Conservation (phyloP, 2,329 filamentous ascomycete species). For the Nemania serpens region DNA sequence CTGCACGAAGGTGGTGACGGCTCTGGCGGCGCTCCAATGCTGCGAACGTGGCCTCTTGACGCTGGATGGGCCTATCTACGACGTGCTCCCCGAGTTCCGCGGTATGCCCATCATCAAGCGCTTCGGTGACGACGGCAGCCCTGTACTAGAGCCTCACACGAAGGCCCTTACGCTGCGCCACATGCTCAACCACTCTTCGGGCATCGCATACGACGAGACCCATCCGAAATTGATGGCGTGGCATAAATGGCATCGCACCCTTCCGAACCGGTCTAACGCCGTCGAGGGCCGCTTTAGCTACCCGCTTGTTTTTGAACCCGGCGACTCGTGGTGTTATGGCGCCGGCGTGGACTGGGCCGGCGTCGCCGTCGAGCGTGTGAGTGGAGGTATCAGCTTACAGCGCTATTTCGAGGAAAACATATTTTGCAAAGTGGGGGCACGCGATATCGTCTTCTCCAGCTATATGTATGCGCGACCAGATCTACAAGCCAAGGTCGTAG, state of each 20-base stretch:
- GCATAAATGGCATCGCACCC: slow-evolving; percentile 37
- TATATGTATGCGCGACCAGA: slow-evolving; percentile 26
- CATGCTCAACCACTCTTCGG: slow-evolving; percentile 30
- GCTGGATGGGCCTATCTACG: slow-evolving; percentile 47
- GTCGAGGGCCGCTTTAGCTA: slow-evolving; percentile 41
- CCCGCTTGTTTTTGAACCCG: slow-evolving; percentile 51
- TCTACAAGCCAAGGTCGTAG: slow-evolving; percentile 21
- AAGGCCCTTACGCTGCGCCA: slow-evolving; percentile 23
- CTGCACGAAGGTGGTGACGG: slow-evolving; percentile 45
- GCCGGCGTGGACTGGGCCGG: slow-evolving; percentile 50
- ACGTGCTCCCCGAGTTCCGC: slow-evolving; percentile 48
- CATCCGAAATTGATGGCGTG: slow-evolving; percentile 32
- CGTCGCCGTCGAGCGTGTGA: slow-evolving; percentile 29
- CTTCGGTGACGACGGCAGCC: slow-evolving; percentile 27
- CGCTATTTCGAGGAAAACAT: slow-evolving; percentile 30
- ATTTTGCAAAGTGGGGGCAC: slow-evolving; percentile 22
- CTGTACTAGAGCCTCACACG: slow-evolving; percentile 22
- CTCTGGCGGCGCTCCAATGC: slow-evolving; percentile 49
- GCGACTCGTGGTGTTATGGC: slow-evolving; percentile 49
- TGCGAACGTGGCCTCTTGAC: slow-evolving; percentile 49
- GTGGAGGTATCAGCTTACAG: slow-evolving; percentile 22
- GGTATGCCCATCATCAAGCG: slow-evolving; percentile 19
- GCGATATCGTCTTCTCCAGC: slow-evolving; percentile 29
- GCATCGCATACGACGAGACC: slow-evolving; percentile 43
- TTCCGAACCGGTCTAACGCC: slow-evolving; percentile 23